These are phyloP conservation scores for Wickerhamiella azyma DNA, from an alignment of 805 yeast genomes.

Conservation along the genomic window DNA sequence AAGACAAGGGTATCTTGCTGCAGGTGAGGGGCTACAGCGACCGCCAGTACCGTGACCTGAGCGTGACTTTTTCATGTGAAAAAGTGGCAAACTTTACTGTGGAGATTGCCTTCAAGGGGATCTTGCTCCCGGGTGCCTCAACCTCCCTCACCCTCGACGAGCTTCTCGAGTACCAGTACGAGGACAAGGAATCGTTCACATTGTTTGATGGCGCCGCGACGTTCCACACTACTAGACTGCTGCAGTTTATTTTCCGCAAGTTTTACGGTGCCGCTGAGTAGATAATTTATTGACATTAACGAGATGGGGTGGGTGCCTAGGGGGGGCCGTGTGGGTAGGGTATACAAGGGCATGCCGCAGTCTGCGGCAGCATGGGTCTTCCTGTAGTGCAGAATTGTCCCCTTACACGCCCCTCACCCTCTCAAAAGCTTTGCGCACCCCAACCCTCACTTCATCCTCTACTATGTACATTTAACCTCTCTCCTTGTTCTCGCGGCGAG, in stretches of 20 bases:
- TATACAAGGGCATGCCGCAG: too few species aligned
- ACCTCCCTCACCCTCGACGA: conserved; percentile 54
- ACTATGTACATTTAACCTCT: conserved; percentile 14
- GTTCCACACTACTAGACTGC: conserved; percentile 54
- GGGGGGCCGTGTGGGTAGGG: too few species aligned
- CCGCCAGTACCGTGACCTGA: conserved; percentile 47
- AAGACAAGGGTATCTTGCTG: conserved; percentile 55
- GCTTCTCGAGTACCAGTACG: conserved; percentile 60
- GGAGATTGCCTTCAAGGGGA: conserved; percentile 56
- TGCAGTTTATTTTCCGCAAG: conserved; percentile 57
- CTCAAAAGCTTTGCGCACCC: too few species aligned
- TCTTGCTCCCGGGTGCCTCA: conserved; percentile 40
- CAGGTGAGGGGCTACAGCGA: conserved; percentile 41
- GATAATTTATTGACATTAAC: background rate
- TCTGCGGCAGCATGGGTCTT: too few species aligned
- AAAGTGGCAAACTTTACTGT: conserved; percentile 57
- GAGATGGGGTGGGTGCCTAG: too few species aligned
- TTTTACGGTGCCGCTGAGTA: conserved; percentile 41
- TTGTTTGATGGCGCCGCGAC: conserved; percentile 55
- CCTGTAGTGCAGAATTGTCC: too few species aligned
- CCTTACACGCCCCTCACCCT: too few species aligned
- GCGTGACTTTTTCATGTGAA: conserved; percentile 64
- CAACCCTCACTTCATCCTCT: too few species aligned
- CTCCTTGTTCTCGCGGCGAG: conserved; percentile 18
- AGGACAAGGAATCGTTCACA: conserved; percentile 38